Percentiles rank a stretch among this genome's conserved stretches.
phyloP scores from a whole-genome alignment of 495 filamentous ascomycete genomes.

The Pyronema domesticum region DNA sequence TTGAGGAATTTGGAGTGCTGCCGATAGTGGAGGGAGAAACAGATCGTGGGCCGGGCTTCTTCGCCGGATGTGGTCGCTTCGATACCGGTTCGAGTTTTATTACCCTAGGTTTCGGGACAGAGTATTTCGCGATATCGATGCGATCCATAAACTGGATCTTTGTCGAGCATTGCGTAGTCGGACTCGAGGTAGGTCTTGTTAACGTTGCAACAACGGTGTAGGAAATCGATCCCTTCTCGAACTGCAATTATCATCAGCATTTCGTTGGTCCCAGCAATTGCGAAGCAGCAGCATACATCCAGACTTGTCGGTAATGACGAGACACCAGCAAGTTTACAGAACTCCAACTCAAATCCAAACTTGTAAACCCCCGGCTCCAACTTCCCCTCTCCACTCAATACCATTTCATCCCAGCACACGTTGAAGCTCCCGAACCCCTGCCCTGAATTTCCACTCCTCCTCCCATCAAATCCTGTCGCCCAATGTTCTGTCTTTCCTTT shows the following conservation, averaged over 20 bases:
- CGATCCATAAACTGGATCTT: slow-evolving; percentile 65
- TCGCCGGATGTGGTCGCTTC: slow-evolving; percentile 9
- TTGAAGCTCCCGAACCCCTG: slow-evolving; percentile 61
- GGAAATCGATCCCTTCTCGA: slow-evolving; percentile 82
- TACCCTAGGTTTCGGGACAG: slow-evolving; percentile 45
- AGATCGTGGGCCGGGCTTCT: slow-evolving; percentile 9
- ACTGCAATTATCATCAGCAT: slow-evolving; percentile 34
- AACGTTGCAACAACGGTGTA: slow-evolving; percentile 80
- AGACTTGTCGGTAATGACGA: slow-evolving; percentile 70
- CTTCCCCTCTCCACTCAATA: slow-evolving; percentile 78
- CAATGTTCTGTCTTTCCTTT: slow-evolving; percentile 32
- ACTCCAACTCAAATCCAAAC: slow-evolving; percentile 76
- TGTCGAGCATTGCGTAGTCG: slow-evolving; percentile 57
- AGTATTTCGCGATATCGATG: slow-evolving; percentile 42
- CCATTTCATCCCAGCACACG: slow-evolving; percentile 77
- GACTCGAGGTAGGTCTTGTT: slow-evolving; percentile 75
- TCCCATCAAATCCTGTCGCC: slow-evolving; percentile 17
- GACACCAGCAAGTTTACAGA: slow-evolving; percentile 50
- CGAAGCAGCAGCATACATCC: slow-evolving; percentile 44
- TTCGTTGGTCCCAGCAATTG: not conserved
- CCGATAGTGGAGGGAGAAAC: slow-evolving; percentile 4
- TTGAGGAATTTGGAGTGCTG: slow-evolving; percentile 13
- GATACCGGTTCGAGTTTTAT: slow-evolving; percentile 64
- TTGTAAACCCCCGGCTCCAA: slow-evolving; percentile 73
- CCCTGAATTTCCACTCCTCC: not conserved